Percentiles rank a stretch among this genome's conserved stretches.
Evolutionary conservation across 768 basidiomycete genomes (phyloP).

Genomic region (Botryobasidium botryosum): DNA sequence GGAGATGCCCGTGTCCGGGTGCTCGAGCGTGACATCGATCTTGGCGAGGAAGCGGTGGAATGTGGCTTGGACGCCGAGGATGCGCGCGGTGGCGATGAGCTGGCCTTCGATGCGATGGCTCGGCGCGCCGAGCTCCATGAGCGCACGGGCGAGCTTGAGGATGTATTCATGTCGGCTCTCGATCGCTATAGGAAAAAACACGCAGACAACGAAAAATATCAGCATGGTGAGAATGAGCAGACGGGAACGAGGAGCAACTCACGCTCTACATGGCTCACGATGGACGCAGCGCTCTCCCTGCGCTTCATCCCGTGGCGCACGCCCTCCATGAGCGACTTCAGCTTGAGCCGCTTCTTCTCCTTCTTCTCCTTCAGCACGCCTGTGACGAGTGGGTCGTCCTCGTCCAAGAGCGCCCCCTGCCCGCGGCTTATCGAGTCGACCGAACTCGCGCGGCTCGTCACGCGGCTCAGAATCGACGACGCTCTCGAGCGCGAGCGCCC

Average conservation of each 20-base stretch:
- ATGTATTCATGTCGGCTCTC: too few relatives aligned
- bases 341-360: not conserved
- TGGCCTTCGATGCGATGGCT: constrained; percentile 94
- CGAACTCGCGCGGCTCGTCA: too few relatives aligned
- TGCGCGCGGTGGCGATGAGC: constrained; percentile 69
- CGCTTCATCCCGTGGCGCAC: not conserved
- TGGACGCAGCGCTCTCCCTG: too few relatives aligned
- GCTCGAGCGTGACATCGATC: constrained; percentile 67
- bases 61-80: constrained; percentile 80
- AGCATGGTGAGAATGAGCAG: too few relatives aligned
- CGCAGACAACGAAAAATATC: too few relatives aligned
- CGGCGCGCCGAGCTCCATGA: too few relatives aligned
- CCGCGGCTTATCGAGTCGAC: too few relatives aligned
- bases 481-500: not conserved
- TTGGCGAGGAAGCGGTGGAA: constrained; percentile 53
- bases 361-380: not conserved
- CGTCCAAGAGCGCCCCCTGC: too few relatives aligned
- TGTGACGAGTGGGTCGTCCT: not conserved
- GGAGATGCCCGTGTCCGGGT: constrained; percentile 57
- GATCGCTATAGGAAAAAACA: too few relatives aligned
- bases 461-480: not conserved
- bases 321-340: not conserved
- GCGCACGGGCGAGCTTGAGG: too few relatives aligned
- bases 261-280: too few relatives aligned
- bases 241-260: too few relatives aligned